These are phyloP conservation scores for Pseudomassariella vexata DNA, from an alignment of 2,329 filamentous ascomycete genomes.

Conservation along the genomic window DNA sequence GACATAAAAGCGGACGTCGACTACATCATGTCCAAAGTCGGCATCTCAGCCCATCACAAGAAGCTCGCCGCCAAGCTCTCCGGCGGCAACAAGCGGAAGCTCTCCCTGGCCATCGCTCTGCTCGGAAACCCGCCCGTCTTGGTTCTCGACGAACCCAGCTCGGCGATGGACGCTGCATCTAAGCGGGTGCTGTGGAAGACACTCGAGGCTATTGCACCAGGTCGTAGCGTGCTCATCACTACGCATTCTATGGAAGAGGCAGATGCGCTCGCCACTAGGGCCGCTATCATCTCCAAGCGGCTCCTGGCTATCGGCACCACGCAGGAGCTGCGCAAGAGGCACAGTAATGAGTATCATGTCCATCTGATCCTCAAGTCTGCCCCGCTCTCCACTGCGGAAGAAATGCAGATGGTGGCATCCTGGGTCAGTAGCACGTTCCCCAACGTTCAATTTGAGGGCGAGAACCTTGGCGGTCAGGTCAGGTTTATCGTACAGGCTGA, in stretches of 20 bases:
- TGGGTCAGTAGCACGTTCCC: constrained; percentile 50
- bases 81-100: constrained; percentile 72
- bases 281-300: constrained; percentile 45
- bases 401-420: constrained; percentile 15
- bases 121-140: constrained; percentile 70
- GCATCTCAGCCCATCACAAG: constrained; percentile 53
- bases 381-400: constrained; percentile 13
- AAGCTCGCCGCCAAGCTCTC: constrained; percentile 64
- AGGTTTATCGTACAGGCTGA: constrained; percentile 53
- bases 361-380: constrained; percentile 17
- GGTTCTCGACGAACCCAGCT: constrained; percentile 71
- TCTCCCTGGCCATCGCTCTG: constrained; percentile 67
- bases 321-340: constrained; percentile 16
- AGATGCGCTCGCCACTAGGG: constrained; percentile 64
- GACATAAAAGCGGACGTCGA: constrained; percentile 58
- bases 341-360: constrained; percentile 21
- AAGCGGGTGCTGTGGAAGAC: constrained; percentile 76
- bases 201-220: constrained; percentile 57
- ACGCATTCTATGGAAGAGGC: constrained; percentile 82
- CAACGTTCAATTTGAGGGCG: constrained; percentile 48
- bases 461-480: constrained; percentile 59
- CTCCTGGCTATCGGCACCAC: constrained; percentile 20
- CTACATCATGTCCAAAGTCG: constrained; percentile 60
- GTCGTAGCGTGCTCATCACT: constrained; percentile 64
- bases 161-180: constrained; percentile 65